Evolutionary conservation across 768 basidiomycete genomes (phyloP).

Genomic region (Leucocoprinus leucothites): DNA sequence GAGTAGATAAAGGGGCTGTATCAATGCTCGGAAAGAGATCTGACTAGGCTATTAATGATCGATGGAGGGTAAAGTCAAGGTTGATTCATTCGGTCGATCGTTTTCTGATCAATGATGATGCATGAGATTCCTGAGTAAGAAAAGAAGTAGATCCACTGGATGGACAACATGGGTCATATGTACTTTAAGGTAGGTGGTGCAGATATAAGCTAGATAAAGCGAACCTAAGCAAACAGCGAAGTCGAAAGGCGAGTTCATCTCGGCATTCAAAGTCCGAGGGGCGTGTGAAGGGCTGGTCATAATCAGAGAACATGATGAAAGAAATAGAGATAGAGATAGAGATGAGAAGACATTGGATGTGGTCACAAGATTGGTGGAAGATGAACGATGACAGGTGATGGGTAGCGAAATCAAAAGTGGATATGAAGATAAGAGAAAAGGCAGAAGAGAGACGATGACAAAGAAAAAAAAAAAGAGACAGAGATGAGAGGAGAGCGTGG

Average conservation of each 20-base stretch:
- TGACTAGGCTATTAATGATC: slow-evolving; percentile 3
- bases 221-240: slow-evolving; percentile 25
- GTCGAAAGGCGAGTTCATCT: slow-evolving; percentile 10
- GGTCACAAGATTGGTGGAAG: slow-evolving; percentile 11
- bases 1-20: too few relatives aligned
- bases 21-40: neutral
- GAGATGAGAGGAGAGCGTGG: slow-evolving; percentile 16
- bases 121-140: slow-evolving; percentile 10
- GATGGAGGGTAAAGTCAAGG: neutral
- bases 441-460: slow-evolving; percentile 16
- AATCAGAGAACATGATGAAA: slow-evolving; percentile 18
- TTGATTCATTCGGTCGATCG: neutral
- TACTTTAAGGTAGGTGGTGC: slow-evolving; percentile 31
- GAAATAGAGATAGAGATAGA: slow-evolving; percentile 21
- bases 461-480: slow-evolving; percentile 15
- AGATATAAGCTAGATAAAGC: slow-evolving; percentile 43
- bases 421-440: slow-evolving; percentile 14
- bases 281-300: slow-evolving; percentile 19
- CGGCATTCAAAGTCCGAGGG: slow-evolving; percentile 11
- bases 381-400: neutral
- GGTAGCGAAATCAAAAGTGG: slow-evolving; percentile 6
- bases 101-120: neutral
- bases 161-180: slow-evolving; percentile 24
- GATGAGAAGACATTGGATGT: slow-evolving; percentile 13
- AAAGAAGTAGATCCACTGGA: slow-evolving; percentile 5